Evolutionary conservation across 2,329 filamentous ascomycete species (phyloP).

Genomic region (Fusarium praegraminearum): DNA sequence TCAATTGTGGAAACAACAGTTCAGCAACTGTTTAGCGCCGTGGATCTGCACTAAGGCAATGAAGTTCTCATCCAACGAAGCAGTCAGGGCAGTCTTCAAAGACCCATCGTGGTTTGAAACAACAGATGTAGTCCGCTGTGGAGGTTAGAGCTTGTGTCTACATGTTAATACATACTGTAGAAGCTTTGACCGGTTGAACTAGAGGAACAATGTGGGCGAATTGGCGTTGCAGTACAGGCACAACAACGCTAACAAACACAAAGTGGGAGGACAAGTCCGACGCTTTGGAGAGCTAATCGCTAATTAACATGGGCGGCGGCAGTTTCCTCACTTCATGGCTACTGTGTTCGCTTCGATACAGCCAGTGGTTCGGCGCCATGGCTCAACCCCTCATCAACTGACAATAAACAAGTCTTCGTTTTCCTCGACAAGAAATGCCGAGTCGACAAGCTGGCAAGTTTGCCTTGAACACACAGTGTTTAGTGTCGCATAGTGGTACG

Average conservation of each 20-base stretch:
- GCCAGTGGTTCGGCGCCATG: neutral
- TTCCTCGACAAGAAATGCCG: neutral
- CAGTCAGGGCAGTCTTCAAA: too few relatives aligned
- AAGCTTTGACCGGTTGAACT: neutral
- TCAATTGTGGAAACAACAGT: neutral
- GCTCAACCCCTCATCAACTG: neutral
- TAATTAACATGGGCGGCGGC: neutral
- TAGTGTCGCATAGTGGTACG: neutral
- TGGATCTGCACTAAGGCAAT: neutral
- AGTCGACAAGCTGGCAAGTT: neutral
- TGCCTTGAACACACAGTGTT: slow-evolving; percentile 1
- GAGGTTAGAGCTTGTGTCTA: too few relatives aligned
- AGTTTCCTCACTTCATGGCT: neutral
- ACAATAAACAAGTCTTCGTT: too few relatives aligned
- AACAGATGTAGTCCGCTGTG: neutral
- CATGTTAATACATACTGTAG: too few relatives aligned
- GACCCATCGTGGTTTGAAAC: neutral
- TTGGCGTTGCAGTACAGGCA: neutral
- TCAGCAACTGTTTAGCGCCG: neutral
- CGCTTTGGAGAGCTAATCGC: neutral
- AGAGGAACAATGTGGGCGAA: neutral
- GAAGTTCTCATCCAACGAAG: too few relatives aligned
- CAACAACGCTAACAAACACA: neutral
- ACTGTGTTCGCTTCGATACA: neutral
- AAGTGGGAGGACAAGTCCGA: neutral